These are phyloP conservation scores for Nannochloropsis oceanica DNA, from an alignment of 108 stramenopile genomes.

Conservation along the genomic window DNA sequence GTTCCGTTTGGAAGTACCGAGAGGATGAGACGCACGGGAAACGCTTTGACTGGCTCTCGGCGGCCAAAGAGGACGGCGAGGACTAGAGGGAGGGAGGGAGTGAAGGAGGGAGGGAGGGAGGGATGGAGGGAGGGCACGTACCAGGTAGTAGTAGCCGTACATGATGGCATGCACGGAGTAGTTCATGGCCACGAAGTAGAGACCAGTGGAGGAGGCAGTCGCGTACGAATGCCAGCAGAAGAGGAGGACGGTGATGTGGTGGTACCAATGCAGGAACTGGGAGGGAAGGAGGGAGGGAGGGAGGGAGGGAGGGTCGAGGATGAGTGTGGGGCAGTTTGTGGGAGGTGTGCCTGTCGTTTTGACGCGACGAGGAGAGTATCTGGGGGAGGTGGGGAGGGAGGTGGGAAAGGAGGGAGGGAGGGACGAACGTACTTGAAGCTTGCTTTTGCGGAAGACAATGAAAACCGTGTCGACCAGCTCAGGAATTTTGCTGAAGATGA, in stretches of 20 bases:
- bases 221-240: constrained; percentile 95
- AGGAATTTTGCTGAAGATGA: constrained; percentile 71
- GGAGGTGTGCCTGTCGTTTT: too few relatives aligned
- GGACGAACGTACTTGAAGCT: constrained; percentile 49
- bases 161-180: constrained; percentile 36
- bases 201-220: constrained; percentile 60
- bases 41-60: too few relatives aligned
- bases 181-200: constrained; percentile 80
- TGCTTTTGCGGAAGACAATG: constrained; percentile 80
- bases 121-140: background rate
- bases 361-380: too few relatives aligned
- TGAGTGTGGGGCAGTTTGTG: constrained; percentile 64
- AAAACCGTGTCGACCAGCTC: constrained; percentile 93
- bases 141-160: constrained; percentile 22
- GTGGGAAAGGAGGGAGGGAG: background rate
- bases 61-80: background rate
- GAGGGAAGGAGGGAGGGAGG: background rate
- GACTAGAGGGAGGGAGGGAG: background rate
- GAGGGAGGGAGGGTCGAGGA: background rate
- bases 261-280: constrained; percentile 91
- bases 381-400: background rate
- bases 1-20: too few relatives aligned
- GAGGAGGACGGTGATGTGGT: constrained; percentile 86
- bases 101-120: background rate
- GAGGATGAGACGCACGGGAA: too few relatives aligned